Evolutionary conservation across 1,284 basidiomycete species (phyloP).

Genomic region (Hypsizygus ulmarius): DNA sequence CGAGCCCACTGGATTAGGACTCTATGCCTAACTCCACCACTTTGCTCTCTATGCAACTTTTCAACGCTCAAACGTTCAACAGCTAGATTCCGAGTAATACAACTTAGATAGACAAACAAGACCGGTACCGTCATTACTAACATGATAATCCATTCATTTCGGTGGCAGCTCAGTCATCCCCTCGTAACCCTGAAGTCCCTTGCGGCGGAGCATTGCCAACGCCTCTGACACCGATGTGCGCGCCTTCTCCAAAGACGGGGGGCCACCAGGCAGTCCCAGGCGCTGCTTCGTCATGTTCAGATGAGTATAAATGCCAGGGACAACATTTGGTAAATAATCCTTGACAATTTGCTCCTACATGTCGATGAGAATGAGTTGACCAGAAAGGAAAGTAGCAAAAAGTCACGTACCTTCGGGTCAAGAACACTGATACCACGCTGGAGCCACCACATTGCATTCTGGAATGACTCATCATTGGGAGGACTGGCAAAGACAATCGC

Average conservation of each 20-base stretch:
- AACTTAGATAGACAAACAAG: too few species aligned
- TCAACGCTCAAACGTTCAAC: too few species aligned
- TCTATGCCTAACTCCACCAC: too few species aligned
- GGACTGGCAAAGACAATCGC: slow-evolving; percentile 69
- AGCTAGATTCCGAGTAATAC: not conserved
- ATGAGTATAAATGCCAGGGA: slow-evolving; percentile 72
- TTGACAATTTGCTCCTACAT: slow-evolving; percentile 73
- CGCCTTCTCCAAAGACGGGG: slow-evolving; percentile 61
- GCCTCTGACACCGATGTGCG: slow-evolving; percentile 64
- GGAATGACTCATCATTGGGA: slow-evolving; percentile 75
- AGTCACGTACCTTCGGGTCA: slow-evolving; percentile 60
- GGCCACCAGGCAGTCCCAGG: slow-evolving; percentile 66
- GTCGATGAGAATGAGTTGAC: slow-evolving; percentile 9
- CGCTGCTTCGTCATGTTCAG: slow-evolving; percentile 76
- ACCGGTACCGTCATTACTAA: too few species aligned
- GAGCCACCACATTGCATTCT: slow-evolving; percentile 79
- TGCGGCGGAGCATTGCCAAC: slow-evolving; percentile 69
- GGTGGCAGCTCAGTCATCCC: slow-evolving; percentile 18
- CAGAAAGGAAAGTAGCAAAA: slow-evolving; percentile 1
- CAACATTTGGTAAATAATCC: slow-evolving; percentile 74
- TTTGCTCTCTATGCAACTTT: too few species aligned
- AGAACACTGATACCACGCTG: slow-evolving; percentile 68
- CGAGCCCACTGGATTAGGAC: too few species aligned
- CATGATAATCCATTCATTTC: slow-evolving; percentile 10
- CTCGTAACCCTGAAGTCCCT: slow-evolving; percentile 31